Evolutionary conservation across 352 stramenopile genomes (phyloP).

Genomic region (Elongisporangium prolatum): DNA sequence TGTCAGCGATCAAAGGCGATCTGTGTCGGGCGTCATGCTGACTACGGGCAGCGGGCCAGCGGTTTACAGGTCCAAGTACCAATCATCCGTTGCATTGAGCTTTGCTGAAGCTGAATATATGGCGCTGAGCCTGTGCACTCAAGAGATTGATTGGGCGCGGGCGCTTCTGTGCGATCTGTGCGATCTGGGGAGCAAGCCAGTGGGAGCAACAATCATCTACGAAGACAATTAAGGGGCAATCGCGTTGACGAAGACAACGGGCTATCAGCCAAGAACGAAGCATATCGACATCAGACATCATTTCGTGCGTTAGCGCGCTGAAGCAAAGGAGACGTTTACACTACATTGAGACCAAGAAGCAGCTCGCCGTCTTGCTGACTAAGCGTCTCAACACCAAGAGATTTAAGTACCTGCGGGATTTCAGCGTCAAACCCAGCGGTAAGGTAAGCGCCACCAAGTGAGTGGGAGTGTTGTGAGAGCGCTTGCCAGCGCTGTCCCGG

Average conservation of each 20-base stretch:
- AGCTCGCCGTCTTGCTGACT: constrained; percentile 17
- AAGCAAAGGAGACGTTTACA: constrained; percentile 5
- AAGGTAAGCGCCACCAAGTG: not conserved
- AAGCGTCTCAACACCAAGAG: constrained; percentile 10
- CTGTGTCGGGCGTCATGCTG: constrained; percentile 11
- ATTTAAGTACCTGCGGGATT: not conserved
- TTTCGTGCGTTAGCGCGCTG: constrained; percentile 16
- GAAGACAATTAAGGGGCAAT: constrained; percentile 19
- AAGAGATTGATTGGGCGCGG: constrained; percentile 13
- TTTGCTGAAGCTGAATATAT: constrained; percentile 18
- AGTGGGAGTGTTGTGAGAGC: constrained; percentile 5
- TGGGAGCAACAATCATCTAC: constrained; percentile 3
- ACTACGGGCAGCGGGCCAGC: constrained; percentile 7
- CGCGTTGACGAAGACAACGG: constrained; percentile 4
- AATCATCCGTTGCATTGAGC: constrained; percentile 9
- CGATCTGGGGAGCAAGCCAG: no score
- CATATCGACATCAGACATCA: constrained; percentile 20
- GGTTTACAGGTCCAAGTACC: constrained; percentile 17
- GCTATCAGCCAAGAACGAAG: constrained; percentile 12
- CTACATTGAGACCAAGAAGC: constrained; percentile 11
- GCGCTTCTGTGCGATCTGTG: constrained; percentile 8
- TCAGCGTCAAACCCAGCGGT: no score
- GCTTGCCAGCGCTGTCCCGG: not conserved
- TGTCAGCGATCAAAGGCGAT: constrained; percentile 6
- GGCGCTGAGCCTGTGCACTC: constrained; percentile 9